Evolutionary conservation across 139 green algal species (phyloP).

Genomic region (Trebouxia sp.): DNA sequence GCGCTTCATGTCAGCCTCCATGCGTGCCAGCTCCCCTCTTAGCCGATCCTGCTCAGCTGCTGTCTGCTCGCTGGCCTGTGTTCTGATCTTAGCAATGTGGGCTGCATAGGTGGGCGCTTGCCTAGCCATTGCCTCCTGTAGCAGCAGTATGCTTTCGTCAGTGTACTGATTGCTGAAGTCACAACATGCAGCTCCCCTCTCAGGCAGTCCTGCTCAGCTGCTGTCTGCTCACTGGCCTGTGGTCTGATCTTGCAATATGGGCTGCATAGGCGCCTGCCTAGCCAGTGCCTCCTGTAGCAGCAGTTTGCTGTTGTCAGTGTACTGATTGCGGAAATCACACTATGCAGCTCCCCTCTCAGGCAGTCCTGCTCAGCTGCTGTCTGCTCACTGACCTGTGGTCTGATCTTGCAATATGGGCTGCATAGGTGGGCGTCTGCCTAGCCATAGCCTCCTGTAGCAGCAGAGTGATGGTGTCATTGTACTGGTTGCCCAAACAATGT

Average conservation of each 20-base stretch:
- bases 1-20: slow-evolving; percentile 20
- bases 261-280: slow-evolving; percentile 15
- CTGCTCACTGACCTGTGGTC: slow-evolving; percentile 11
- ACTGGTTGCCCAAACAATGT: too few relatives aligned
- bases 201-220: slow-evolving; percentile 14
- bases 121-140: slow-evolving; percentile 23
- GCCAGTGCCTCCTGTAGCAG: slow-evolving; percentile 13
- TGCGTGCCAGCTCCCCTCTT: background rate
- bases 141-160: too few relatives aligned
- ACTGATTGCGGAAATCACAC: too few relatives aligned
- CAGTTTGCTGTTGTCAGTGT: too few relatives aligned
- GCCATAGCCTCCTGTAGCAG: slow-evolving; percentile 16
- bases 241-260: slow-evolving; percentile 22
- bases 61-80: slow-evolving; percentile 13
- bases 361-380: slow-evolving; percentile 8
- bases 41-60: slow-evolving; percentile 17
- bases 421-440: slow-evolving; percentile 17
- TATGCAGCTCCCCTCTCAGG: slow-evolving; percentile 4
- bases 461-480: too few relatives aligned
- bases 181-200: background rate
- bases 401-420: slow-evolving; percentile 21
- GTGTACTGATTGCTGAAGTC: too few relatives aligned
- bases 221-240: slow-evolving; percentile 17
- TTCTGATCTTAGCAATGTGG: slow-evolving; percentile 21
- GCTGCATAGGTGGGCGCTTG: slow-evolving; percentile 15